These are phyloP conservation scores for Cercospora brassicicola DNA, from an alignment of 2,329 filamentous ascomycete species.

Conservation along the genomic window DNA sequence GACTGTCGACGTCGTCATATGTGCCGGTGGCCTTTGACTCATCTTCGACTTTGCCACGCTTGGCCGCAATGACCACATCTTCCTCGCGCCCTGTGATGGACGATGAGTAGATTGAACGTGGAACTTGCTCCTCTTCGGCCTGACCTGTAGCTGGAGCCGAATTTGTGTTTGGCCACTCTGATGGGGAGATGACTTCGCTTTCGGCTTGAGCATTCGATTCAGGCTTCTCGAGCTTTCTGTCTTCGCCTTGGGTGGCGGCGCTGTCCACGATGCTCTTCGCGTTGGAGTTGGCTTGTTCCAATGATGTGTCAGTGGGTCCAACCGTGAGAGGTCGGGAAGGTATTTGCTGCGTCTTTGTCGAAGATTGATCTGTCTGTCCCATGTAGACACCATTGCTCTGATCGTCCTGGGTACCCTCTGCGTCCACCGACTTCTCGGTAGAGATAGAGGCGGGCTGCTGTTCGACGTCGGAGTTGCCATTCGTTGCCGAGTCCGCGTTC, in stretches of 20 bases:
- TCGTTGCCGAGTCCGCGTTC: background rate
- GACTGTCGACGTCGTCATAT: conserved; percentile 36
- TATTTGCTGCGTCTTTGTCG: background rate
- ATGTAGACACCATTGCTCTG: conserved; percentile 3
- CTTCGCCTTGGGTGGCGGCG: conserved; percentile 27
- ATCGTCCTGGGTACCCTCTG: background rate
- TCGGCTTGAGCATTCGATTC: conserved; percentile 28
- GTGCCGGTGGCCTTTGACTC: conserved; percentile 28
- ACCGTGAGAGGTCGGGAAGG: conserved; percentile 1
- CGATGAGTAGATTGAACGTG: conserved; percentile 29
- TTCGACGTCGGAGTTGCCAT: background rate
- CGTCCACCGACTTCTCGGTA: background rate
- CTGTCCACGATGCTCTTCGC: conserved; percentile 28
- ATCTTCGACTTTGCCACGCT: conserved; percentile 23
- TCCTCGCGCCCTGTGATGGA: conserved; percentile 27
- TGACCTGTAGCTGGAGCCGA: background rate
- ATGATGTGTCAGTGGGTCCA: background rate
- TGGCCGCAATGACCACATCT: conserved; percentile 11
- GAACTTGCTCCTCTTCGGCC: background rate
- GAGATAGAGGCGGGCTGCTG: background rate
- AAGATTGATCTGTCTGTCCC: background rate
- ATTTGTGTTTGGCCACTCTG: conserved; percentile 1
- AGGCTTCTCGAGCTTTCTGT: conserved; percentile 24
- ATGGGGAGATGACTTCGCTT: conserved; percentile 7
- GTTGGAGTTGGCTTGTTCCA: background rate